Base-by-base conservation (phyloP, 2,329 filamentous ascomycete genomes). In the Aureobasidium sp. region DNA sequence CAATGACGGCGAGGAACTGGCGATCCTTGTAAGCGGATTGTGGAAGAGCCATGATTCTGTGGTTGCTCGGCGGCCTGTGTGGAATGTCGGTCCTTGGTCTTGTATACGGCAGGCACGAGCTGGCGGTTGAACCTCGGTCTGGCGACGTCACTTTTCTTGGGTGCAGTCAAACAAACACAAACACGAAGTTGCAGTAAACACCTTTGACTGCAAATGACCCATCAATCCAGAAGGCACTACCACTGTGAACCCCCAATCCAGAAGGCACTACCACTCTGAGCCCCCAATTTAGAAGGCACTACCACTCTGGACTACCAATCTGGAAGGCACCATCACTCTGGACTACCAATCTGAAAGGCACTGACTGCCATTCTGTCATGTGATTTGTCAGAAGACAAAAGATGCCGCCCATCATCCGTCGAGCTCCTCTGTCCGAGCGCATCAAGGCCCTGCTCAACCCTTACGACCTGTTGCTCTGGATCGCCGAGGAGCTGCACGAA, bases 1-100 rank as follows among this genome's bases (percentile, higher is more conserved):
- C 93, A 67, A 98, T 98, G 44, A 98, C 91, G 59, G 93, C 93
- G 55, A 98, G 82, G 68, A 98, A 95, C 73, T 98, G 86, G 64
- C 93, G 82, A 73, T 97, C 90, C 74, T 81, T 82, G 71, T 80
- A 83, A 60, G 78, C 74, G 57, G 81, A 75, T 44, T 73, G 67
- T 54, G 79, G 72, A 60, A 80, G 74, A 63, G 82, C 78, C 81
- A 86, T 86, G 39, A 38, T 70, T 38, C 22, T 49, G 7, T 29
- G 32, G 25, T 25, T 27, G 8, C 3, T n/a, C 17, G 5, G 10
- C 6, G n/a, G n/a, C n/a, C n/a, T n/a, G n/a, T 17, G 14, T 30
- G 16, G 41, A 24, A 24, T 45, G 41, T 24, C 34, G 41, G 41
- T 45, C 41, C 27, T 25, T 42, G 16, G n/a, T 45, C 27, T 21